Evolutionary conservation across 2,329 filamentous ascomycete genomes (phyloP).

Genomic region (Epichloe typhina): DNA sequence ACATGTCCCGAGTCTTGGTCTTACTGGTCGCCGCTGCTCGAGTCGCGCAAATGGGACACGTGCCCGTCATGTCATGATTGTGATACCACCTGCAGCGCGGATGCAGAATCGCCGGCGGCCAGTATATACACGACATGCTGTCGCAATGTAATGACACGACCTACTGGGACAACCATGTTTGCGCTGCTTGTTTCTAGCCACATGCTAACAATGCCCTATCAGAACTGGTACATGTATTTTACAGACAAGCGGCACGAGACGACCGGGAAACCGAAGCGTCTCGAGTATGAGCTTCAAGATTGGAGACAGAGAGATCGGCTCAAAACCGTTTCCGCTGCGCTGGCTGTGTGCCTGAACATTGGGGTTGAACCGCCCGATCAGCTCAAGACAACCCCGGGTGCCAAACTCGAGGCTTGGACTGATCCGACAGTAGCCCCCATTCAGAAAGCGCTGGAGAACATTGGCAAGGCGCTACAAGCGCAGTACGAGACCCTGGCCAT

Average conservation of each 20-base stretch:
- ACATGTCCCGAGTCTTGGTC: not conserved
- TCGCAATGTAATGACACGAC: not conserved
- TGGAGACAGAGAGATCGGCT: conserved; percentile 96
- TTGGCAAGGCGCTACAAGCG: conserved; percentile 87
- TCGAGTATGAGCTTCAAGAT: conserved; percentile 59
- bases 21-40: not conserved
- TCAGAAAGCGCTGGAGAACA: conserved; percentile 80
- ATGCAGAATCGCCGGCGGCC: not conserved
- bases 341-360: conserved; percentile 92
- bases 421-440: conserved; percentile 73
- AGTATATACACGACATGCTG: not conserved
- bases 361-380: conserved; percentile 96
- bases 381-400: conserved; percentile 85
- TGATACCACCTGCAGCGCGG: conserved; percentile 1
- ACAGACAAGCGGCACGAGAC: conserved; percentile 97
- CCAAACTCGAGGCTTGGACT: conserved; percentile 92
- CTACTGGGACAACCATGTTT: not conserved
- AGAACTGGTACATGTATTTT: conserved; percentile 99
- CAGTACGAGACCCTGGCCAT: conserved; percentile 95
- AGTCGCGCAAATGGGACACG: conserved; percentile 5
- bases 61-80: conserved; percentile 3
- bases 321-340: conserved; percentile 90
- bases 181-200: not conserved
- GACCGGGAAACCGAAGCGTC: conserved; percentile 70
- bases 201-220: conserved; percentile 7